Conservation (phyloP, 805 yeast genomes). For the Lachancea nothofagi region DNA sequence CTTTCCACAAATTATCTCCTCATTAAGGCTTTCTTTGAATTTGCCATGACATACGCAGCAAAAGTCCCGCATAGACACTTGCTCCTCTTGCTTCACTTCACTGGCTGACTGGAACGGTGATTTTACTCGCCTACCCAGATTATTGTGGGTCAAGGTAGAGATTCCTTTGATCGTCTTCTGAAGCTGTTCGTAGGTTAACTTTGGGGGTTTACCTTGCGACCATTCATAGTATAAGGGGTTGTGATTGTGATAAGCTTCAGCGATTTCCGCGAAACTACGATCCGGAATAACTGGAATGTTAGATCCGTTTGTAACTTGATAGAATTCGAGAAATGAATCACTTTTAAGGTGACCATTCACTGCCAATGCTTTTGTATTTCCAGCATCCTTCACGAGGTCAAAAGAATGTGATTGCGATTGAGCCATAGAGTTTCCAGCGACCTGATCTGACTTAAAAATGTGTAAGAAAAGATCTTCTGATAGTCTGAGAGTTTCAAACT, state of each 20-base stretch:
- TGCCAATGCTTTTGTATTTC: background rate
- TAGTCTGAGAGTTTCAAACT: constrained; percentile 14
- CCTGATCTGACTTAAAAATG: constrained; percentile 1
- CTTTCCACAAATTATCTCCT: constrained; percentile 43
- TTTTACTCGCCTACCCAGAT: constrained; percentile 7
- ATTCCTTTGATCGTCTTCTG: background rate
- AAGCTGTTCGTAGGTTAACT: background rate
- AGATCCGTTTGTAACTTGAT: constrained; percentile 4
- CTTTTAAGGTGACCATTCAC: background rate
- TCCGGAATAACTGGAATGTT: constrained; percentile 3
- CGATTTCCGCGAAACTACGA: background rate
- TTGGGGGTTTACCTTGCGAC: constrained; percentile 7
- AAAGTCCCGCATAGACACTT: constrained; percentile 20
- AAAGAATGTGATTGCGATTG: background rate
- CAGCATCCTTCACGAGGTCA: background rate
- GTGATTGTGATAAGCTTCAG: constrained; percentile 3
- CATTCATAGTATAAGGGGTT: constrained; percentile 8
- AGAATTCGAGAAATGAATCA: background rate
- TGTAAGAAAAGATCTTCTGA: constrained; percentile 5
- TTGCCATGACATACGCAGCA: constrained; percentile 56
- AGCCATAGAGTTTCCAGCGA: background rate
- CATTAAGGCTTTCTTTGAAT: constrained; percentile 21
- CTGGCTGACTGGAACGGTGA: background rate
- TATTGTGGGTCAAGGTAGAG: background rate
- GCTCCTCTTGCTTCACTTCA: background rate